Base-by-base conservation (phyloP, 257 asterid species). In the Solanum etuberosum region DNA sequence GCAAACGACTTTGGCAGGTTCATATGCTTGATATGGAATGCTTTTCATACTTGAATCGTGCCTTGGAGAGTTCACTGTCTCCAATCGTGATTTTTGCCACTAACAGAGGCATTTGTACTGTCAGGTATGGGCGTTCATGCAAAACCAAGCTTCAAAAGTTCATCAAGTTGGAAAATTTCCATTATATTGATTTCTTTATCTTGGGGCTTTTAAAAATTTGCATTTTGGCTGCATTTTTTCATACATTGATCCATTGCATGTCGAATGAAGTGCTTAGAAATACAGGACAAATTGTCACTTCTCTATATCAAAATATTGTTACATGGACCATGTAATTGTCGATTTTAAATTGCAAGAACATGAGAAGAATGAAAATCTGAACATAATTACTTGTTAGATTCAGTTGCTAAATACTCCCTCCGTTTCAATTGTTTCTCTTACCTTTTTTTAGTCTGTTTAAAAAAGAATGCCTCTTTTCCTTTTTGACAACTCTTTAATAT, bases 11-110 rank as follows among this genome's bases (percentile, higher is more conserved):
- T 70, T 63, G 48, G 9, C 92, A 95, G 98, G 98, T 95, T 61
- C 99, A 96, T 85, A 96, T 96, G 98, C 91, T 96, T 89, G 99
- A 96, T 90, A 95, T 96, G 95, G 99, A 96, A 88, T 96, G 98
- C 88, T 96, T 96, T 89, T 95, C 99, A 35, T 95, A 95, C 87
- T 87, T 96, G 83, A 96, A 95, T 84, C 97, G 99, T 73, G 99
- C 98, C 76, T 87, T 94, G 86, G 98, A 96, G 90, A 96, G 98
- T 88, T 87, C 99, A 51, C 86, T 96, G 54, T 93, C 98, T 18
- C 99, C 99, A 38, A 95, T 96, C 7, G 98, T 96, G 87, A 93
- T 96, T 65, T 96, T 96, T 80, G 98, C 98, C 54, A 96, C 98
- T 80, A 95, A 96, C 73, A 89, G 98, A 88, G 99, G 99, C 88